phyloP scores from a whole-genome alignment of 306 rosid genomes.

The Cucurbita pepo region DNA sequence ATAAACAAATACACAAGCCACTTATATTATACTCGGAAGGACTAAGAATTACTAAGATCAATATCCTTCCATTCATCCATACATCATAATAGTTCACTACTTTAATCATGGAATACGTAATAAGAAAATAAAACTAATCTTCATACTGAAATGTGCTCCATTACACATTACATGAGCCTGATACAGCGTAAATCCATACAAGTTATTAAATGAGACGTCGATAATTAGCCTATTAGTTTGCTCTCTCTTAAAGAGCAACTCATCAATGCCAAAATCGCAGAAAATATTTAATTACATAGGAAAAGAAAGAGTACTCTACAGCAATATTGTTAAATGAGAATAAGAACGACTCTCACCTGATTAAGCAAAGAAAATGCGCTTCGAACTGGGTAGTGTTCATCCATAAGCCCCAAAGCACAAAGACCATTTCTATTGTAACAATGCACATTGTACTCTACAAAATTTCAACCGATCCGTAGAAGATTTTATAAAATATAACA shows the following conservation, averaged over 20 bases:
- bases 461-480: not conserved
- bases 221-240: not conserved
- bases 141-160: not conserved
- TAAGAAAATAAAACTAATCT: not conserved
- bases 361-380: constrained; percentile 87
- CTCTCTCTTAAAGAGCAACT: not conserved
- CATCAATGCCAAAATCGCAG: not conserved
- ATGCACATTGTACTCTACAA: constrained; percentile 82
- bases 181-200: not conserved
- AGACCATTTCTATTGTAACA: constrained; percentile 81
- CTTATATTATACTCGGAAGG: not conserved
- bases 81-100: not conserved
- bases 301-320: not conserved
- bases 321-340: not conserved
- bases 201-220: not conserved
- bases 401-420: constrained; percentile 95
- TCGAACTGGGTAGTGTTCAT: constrained; percentile 89
- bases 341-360: constrained; percentile 31
- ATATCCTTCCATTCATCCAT: not conserved
- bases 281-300: not conserved
- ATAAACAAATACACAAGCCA: not conserved
- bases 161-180: not conserved
- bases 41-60: not conserved
- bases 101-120: not conserved
- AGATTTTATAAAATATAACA: not conserved